Evolutionary conservation across 2,329 filamentous ascomycete genomes (phyloP), one percentile per base, ranked within the genome.

Genomic region (Sclerotinia spermophila): DNA sequence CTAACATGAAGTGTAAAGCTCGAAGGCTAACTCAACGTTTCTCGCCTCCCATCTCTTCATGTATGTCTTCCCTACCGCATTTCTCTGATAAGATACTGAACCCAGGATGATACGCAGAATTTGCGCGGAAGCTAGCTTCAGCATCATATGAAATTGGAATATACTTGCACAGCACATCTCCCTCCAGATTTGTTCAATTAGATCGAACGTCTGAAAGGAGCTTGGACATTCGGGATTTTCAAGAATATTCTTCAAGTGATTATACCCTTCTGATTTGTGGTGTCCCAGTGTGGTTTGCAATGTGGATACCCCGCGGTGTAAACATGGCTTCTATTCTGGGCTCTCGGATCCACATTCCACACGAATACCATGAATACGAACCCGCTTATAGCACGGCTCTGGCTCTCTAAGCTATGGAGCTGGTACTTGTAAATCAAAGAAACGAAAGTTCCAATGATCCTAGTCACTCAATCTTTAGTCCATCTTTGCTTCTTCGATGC

Each of bases 171-270:
- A 17, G 35, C 17, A 17, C 33, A 5, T 42, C 17, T 60, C 8
- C 38, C 21, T 13, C 15, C n/a, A 60, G 3, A 1, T 42, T 13
- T 19, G 1, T 60, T 27, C n/a, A 17, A 0, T 5, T 2, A 21
- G 8, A 27, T 21, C 5, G 2, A 30, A 42, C 24, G 1, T 27
- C 5, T 1, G 6, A 21, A 42, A 5, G 1, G 3, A 5, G 21
- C 7, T 6, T 30, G 8, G 3, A 6, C 21, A 3, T 30, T 24
- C 15, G 58, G 13, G 4, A 30, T 15, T 3, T n/a, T 40, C 11
- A 24, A 8, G 35, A 5, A 15, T 59, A 24, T 4, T 11, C 4
- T 40, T 59, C 56, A 40, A 42, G 27, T 21, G 30, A 1, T 60
- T 40, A 13, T 27, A 10, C 24, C 15, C 24, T 60, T 5, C 24